phyloP scores from a whole-genome alignment of 176 grass and related monocot species.

The Musa beccarii region DNA sequence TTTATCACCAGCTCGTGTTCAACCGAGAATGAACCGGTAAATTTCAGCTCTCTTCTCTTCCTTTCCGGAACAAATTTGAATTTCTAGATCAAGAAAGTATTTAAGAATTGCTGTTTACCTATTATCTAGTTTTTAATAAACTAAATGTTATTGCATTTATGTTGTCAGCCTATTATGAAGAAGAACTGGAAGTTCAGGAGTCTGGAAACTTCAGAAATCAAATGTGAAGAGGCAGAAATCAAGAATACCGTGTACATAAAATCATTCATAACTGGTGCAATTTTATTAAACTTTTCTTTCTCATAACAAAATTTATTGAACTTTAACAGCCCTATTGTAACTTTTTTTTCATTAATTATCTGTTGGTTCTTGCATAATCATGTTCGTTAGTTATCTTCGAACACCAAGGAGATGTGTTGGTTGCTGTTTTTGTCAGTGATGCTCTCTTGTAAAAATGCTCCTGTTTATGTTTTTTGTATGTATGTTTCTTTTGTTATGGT shows the following conservation, averaged over 20 bases:
- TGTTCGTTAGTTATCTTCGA: too few relatives aligned
- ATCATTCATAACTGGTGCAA: background rate
- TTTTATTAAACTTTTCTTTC: background rate
- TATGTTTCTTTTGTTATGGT: too few relatives aligned
- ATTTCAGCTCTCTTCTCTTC: background rate
- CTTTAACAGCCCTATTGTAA: too few relatives aligned
- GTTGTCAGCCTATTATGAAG: background rate
- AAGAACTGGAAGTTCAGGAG: background rate
- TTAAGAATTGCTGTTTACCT: background rate
- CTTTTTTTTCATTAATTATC: too few relatives aligned
- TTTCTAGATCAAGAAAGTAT: background rate
- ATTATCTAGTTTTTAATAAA: background rate
- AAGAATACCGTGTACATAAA: background rate
- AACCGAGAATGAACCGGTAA: background rate
- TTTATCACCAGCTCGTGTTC: background rate
- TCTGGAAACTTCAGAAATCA: background rate
- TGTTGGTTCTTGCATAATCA: too few relatives aligned
- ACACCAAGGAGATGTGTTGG: too few relatives aligned
- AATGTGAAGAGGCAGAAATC: background rate
- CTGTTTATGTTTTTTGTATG: too few relatives aligned
- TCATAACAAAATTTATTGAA: too few relatives aligned
- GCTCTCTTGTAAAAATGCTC: too few relatives aligned
- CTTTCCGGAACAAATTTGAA: background rate
- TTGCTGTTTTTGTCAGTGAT: too few relatives aligned
- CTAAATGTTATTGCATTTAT: background rate